Percentiles rank a stretch among this genome's conserved stretches.
Conservation (phyloP, 2,329 filamentous ascomycete genomes). For the Fusarium verrucosum region DNA sequence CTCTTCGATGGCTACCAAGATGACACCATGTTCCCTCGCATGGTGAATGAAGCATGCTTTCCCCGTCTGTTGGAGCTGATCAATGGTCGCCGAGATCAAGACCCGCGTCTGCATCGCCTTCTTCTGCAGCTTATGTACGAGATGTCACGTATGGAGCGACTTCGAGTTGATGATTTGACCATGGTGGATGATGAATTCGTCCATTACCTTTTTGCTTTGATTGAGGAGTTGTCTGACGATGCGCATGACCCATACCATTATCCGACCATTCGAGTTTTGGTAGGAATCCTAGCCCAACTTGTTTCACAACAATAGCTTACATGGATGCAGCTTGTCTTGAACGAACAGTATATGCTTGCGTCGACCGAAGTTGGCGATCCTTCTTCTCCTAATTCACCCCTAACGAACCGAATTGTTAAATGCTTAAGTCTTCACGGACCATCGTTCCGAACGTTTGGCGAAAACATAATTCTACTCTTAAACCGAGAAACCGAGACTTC, state of each 20-base stretch:
- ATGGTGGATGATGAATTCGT: slow-evolving; percentile 85
- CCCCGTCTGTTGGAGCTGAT: slow-evolving; percentile 84
- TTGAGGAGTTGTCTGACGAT: slow-evolving; percentile 88
- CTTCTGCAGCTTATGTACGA: slow-evolving; percentile 93
- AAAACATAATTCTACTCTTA: slow-evolving; percentile 93
- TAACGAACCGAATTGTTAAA: slow-evolving; percentile 96
- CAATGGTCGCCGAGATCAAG: slow-evolving; percentile 69
- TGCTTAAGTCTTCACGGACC: slow-evolving; percentile 82
- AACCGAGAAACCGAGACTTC: slow-evolving; percentile 96
- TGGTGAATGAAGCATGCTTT: slow-evolving; percentile 89
- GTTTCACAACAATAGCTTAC: slow-evolving; percentile 25
- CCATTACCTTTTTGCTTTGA: slow-evolving; percentile 82
- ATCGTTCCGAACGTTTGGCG: slow-evolving; percentile 91
- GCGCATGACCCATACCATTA: slow-evolving; percentile 95
- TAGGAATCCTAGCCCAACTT: slow-evolving; percentile 56
- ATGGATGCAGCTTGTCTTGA: slow-evolving; percentile 78
- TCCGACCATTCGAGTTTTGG: slow-evolving; percentile 89
- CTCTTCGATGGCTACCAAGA: slow-evolving; percentile 85
- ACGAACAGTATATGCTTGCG: slow-evolving; percentile 96
- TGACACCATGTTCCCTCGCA: slow-evolving; percentile 82
- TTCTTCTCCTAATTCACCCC: slow-evolving; percentile 56
- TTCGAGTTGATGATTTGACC: slow-evolving; percentile 78
- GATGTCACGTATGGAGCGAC: slow-evolving; percentile 90
- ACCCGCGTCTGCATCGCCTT: slow-evolving; percentile 78
- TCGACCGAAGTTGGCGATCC: slow-evolving; percentile 61